Evolutionary conservation across 2,329 filamentous ascomycete species (phyloP).

Genomic region (Talaromyces piceae): DNA sequence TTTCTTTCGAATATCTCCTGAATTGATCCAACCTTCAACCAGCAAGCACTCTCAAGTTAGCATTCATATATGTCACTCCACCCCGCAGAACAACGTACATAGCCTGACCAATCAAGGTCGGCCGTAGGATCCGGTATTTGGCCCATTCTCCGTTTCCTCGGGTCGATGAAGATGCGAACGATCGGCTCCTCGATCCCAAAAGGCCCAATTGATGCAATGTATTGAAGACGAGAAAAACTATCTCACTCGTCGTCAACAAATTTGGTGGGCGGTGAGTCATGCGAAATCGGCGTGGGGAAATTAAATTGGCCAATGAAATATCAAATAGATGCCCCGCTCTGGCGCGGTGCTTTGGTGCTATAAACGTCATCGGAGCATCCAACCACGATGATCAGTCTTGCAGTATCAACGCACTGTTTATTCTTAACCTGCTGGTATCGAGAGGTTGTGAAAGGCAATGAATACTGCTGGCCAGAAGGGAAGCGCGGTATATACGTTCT

Average conservation of each 20-base stretch:
- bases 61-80: neutral
- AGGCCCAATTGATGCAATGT: neutral
- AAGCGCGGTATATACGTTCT: too few relatives aligned
- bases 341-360: neutral
- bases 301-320: neutral
- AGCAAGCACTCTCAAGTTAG: neutral
- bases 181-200: neutral
- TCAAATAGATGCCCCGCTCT: neutral
- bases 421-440: too few relatives aligned
- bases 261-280: conserved; percentile 10
- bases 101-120: conserved; percentile 40
- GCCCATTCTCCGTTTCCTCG: neutral
- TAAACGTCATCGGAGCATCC: neutral
- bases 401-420: too few relatives aligned
- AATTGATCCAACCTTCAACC: conserved; percentile 29
- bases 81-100: conserved; percentile 19
- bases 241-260: neutral
- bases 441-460: too few relatives aligned
- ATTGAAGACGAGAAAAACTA: neutral
- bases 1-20: conserved; percentile 38
- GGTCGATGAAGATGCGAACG: neutral
- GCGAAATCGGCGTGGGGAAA: conserved; percentile 12
- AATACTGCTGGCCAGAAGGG: too few relatives aligned
- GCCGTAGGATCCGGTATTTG: conserved; percentile 33
- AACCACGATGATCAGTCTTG: too few relatives aligned